Conservation (phyloP, 2,329 filamentous ascomycete genomes). For the Cordyceps cicadae region DNA sequence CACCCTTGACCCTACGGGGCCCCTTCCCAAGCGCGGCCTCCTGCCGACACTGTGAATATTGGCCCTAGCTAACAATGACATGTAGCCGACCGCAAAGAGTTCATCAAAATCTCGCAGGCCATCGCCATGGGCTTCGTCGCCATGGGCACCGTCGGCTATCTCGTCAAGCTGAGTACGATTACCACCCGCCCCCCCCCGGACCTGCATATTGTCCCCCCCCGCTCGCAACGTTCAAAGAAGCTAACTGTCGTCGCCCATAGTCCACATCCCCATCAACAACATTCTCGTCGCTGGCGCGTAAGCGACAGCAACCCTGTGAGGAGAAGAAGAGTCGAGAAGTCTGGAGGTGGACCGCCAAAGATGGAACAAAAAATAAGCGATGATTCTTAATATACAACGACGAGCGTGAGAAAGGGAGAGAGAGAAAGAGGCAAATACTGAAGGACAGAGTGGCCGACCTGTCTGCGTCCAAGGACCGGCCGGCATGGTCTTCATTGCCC, state of each 20-base stretch:
- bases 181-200: background rate
- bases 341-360: background rate
- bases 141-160: conserved; percentile 62
- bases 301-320: conserved; percentile 13
- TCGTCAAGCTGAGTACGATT: conserved; percentile 58
- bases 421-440: background rate
- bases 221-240: too few species aligned
- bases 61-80: background rate
- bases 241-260: conserved; percentile 23
- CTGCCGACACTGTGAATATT: too few species aligned
- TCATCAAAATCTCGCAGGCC: conserved; percentile 43
- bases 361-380: background rate
- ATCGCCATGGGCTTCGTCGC: conserved; percentile 62
- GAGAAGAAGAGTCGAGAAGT: background rate
- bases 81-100: conserved; percentile 35
- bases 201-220: background rate
- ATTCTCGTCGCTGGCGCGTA: conserved; percentile 60
- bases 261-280: conserved; percentile 64
- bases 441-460: too few species aligned
- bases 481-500: too few species aligned
- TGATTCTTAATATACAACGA: background rate
- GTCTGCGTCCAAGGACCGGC: too few species aligned
- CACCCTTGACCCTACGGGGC: background rate
- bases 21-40: background rate
- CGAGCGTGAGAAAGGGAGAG: background rate